A percentile compares a stretch with the other conserved stretches of the same genome.
Evolutionary conservation across 805 yeast species (phyloP).

Genomic region (Clavispora carvajalis): DNA sequence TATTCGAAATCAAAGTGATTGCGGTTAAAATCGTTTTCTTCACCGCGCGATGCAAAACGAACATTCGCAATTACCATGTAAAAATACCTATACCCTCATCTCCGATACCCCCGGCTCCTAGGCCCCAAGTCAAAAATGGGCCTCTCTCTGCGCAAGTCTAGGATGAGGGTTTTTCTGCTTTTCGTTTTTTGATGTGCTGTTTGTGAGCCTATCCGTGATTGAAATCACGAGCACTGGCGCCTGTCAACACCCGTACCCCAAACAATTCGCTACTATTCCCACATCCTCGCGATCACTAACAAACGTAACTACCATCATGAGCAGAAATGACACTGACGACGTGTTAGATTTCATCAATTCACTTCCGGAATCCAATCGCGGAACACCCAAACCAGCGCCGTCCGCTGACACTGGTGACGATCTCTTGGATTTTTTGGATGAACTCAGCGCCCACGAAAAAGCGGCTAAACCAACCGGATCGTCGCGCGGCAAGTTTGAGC

Average conservation of each 20-base stretch:
- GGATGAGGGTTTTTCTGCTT: too few species aligned
- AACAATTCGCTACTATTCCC: not conserved
- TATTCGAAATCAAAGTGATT: too few species aligned
- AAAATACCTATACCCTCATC: too few species aligned
- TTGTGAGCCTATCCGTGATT: too few species aligned
- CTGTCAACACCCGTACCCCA: not conserved
- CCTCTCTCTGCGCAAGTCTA: too few species aligned
- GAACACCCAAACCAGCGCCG: slow-evolving; percentile 13
- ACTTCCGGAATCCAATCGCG: slow-evolving; percentile 54
- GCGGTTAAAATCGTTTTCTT: too few species aligned
- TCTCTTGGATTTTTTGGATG: slow-evolving; percentile 56
- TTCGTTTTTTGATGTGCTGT: too few species aligned
- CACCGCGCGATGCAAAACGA: too few species aligned
- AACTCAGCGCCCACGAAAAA: slow-evolving; percentile 60
- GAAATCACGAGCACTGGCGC: too few species aligned
- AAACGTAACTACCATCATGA: slow-evolving; percentile 4
- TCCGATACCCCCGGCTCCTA: too few species aligned
- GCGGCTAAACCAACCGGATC: slow-evolving; percentile 10
- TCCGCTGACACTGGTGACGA: slow-evolving; percentile 44
- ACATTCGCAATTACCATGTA: too few species aligned
- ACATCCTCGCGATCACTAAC: not conserved
- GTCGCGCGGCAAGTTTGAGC: slow-evolving; percentile 28
- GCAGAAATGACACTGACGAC: slow-evolving; percentile 53
- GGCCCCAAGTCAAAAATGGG: too few species aligned
- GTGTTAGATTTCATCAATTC: slow-evolving; percentile 78